Evolutionary conservation across 75 land plant species (phyloP), one percentile per base, ranked within the genome.

Genomic region (Selaginella moellendorffii): DNA sequence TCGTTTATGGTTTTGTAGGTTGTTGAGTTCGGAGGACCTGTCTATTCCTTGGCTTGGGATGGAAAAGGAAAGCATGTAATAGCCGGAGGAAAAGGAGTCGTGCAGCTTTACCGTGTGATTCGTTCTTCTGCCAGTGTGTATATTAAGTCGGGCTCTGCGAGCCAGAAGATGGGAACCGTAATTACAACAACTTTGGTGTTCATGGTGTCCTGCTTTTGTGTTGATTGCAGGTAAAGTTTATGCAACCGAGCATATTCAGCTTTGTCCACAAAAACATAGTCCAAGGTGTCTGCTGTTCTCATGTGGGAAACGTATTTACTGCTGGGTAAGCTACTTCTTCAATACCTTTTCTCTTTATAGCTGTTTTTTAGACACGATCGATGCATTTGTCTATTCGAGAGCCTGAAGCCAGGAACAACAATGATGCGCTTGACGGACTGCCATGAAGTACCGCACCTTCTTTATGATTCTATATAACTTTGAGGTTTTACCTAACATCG

Each of bases 11-110:
- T 19, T 2, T 24, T 26, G 0, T 52, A 72, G 74, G 68, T 72
- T 30, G 56, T 72, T 12, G 74, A 72, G 56, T 72, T 66, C 66
- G 74, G 74, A 30, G 74, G 69, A 0, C 74, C 74, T 27, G 74
- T 72, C 24, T 65, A 36, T 52, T 72, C 69, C 30, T 26, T 72
- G 24, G 69, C 69, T 21, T 72, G 74, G 74, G 69, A 72, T 31
- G 26, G 63, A 24, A 72, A 72, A 30, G 63, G 69, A 21, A 54
- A 36, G 31, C 74, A 65, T n/a, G 5, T 72, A 24, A 52, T 72
- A 31, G 74, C 69, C 24, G 74, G 74, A 25, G 69, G 74, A 26
- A 17, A 54, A 14, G 74, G 74, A 17, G 74, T 66, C 14, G 68
- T 72, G 0, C 74, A 72, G 26, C 28, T 72, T 1, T 60, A 53